Evolutionary conservation across 139 green algal genomes (phyloP), one percentile per base, ranked within the genome.

Genomic region (Dunaliella primolecta): DNA sequence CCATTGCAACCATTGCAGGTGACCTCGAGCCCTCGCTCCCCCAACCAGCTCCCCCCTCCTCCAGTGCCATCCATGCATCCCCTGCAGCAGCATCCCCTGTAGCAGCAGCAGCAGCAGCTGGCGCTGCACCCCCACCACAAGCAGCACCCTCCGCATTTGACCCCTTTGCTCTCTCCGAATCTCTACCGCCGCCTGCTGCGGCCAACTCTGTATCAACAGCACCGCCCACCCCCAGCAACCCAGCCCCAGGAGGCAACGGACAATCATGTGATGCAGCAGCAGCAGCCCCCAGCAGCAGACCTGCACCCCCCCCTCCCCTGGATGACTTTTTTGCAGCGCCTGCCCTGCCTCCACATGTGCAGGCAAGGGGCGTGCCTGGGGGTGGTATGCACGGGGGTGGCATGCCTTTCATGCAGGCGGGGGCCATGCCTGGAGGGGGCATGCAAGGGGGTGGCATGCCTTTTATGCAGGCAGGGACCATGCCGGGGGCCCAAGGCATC

Each of bases 271-370:
- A 56, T 81, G 78, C 70, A 46, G 21, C 55, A 79, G 46, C 30
- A 84, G 1, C 75, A 75, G 46, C 70, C n/a, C 77, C 83, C 32
- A 32, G 55, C 81, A 33, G 57, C 78, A 33, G 35, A 74, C 25
- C n/a, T 27, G 24, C 0, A n/a, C 38, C 37, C 20, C 15, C 79
- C n/a, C 36, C 85, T 0, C 80, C 74, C 2, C 32, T 85, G 32
- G 85, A 88, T 21, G 80, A 88, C 25, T 30, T 88, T 20, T 81
- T 88, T 3, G 76, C 80, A 30, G 72, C 38, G 0, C n/a, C 83
- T 24, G 33, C 55, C 3, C 27, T 77, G 70, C 32, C 70, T 34
- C 27, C 70, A 24, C 27, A 29, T 78, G 56, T 46, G 55, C 34
- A n/a, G 38, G 55, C 27, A 27, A 32, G 33, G 46, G 35, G 24